Evolutionary conservation across 805 yeast genomes (phyloP), one percentile per base, ranked within the genome.

Genomic region (Yarrowia sp.): DNA sequence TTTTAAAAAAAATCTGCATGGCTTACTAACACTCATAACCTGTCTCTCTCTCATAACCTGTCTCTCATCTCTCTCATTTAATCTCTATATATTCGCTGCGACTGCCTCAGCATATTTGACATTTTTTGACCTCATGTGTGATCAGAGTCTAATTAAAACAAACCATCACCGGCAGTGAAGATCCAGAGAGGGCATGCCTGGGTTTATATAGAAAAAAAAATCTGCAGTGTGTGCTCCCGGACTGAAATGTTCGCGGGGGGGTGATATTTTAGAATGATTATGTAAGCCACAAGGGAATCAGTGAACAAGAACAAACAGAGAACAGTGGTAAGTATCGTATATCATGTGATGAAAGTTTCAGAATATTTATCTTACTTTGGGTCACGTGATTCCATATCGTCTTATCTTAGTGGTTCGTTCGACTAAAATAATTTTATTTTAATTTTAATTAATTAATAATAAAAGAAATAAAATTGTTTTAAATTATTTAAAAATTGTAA

Each of bases 41-140:
- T 35, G 38, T 22, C 28, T 22, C 28, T 22, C 14, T 2, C 28
- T 41, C 44, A 17, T 42, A 42, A 15, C n/a, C 45, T 44, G 22
- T 22, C 48, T 6, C 35, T 14, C 17, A 6, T 6, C 18, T 14
- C 33, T 13, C 6, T 6, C 35, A 4, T 11, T 17, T 17, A 33
- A 17, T 11, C 32, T 4, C 33, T 36, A 51, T 14, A 50, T 35
- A 35, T 2, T 18, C 17, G 15, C 8, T 14, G 58, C 14, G n/a
- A 55, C 61, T 55, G 61, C 61, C 61, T 55, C 61, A 55, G 61
- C 61, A 55, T 31, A 55, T 55, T 41, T 55, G 61, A 55, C 61
- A 55, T 39, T 39, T 55, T 51, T 55, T 55, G 61, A 55, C 61
- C 61, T 55, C 61, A 55, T 55, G 41, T 39, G 47, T 55, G 47